phyloP scores from a whole-genome alignment of 1,284 basidiomycete genomes.

The Moniliophthora roreri region DNA sequence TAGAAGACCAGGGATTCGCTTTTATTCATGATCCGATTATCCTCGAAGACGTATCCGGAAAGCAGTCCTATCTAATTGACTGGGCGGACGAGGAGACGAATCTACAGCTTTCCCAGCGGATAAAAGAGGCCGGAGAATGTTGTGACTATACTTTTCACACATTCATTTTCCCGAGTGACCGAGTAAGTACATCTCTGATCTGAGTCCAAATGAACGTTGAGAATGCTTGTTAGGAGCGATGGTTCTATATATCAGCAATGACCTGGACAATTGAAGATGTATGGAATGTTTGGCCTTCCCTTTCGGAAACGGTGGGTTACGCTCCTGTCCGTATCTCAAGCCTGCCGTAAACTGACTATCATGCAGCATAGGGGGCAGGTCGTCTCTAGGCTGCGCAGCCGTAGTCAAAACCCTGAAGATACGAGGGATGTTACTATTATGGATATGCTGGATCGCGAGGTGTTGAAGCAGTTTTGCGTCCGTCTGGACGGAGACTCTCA shows the following conservation, averaged over 20 bases:
- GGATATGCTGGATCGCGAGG: not conserved
- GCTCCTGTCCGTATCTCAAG: not conserved
- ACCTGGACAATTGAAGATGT: not conserved
- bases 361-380: not conserved
- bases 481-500: not conserved
- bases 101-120: not conserved
- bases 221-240: not conserved
- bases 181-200: not conserved
- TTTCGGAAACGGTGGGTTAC: not conserved
- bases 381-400: not conserved
- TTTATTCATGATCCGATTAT: slow-evolving; percentile 1
- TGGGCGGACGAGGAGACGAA: not conserved
- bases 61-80: not conserved
- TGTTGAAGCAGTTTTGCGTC: slow-evolving; percentile 2
- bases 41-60: not conserved
- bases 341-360: not conserved
- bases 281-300: not conserved
- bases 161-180: not conserved
- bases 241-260: slow-evolving; percentile 2
- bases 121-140: not conserved
- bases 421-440: not conserved
- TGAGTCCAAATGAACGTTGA: not conserved
- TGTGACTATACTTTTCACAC: not conserved
- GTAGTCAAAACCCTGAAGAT: not conserved
- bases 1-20: not conserved